Evolutionary conservation across 2,329 filamentous ascomycete genomes (phyloP).

Genomic region (Emergomyces pasteurianus): DNA sequence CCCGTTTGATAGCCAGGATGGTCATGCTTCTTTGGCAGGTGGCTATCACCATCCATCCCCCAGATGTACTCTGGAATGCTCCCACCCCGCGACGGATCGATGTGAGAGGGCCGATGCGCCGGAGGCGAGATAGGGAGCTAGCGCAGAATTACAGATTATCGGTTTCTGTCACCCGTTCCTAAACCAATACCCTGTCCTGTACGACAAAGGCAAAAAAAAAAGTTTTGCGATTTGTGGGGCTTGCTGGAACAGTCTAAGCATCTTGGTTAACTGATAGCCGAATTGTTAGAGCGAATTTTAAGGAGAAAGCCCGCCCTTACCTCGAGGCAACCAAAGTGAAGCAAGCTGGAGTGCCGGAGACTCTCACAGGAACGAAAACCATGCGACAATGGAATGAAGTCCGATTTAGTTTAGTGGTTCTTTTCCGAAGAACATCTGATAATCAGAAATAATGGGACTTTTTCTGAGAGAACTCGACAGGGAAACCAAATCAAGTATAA

Average conservation of each 20-base stretch:
- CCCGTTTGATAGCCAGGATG: constrained; percentile 48
- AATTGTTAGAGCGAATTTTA: neutral
- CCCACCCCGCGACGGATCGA: constrained; percentile 47
- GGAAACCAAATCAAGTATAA: neutral
- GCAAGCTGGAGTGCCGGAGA: neutral
- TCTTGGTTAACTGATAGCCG: neutral
- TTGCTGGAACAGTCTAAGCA: neutral
- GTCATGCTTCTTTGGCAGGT: constrained; percentile 64
- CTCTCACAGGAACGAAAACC: neutral
- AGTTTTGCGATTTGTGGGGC: neutral
- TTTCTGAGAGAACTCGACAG: neutral
- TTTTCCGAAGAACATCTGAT: neutral
- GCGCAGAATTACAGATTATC: constrained; percentile 56
- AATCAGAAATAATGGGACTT: neutral
- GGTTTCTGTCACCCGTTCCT: constrained; percentile 10
- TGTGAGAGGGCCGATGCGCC: constrained; percentile 45
- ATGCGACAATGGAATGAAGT: neutral
- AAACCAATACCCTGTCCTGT: neutral
- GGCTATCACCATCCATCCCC: constrained; percentile 71
- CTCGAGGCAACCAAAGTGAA: neutral
- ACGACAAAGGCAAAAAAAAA: neutral
- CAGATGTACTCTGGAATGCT: constrained; percentile 40
- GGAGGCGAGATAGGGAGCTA: constrained; percentile 53
- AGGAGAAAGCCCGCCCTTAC: neutral
- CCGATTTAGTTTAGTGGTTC: neutral